Evolutionary conservation across 192 early-diverging fungal genomes (phyloP), one percentile per base, ranked within the genome.

Genomic region (Blastocladiella britannica): DNA sequence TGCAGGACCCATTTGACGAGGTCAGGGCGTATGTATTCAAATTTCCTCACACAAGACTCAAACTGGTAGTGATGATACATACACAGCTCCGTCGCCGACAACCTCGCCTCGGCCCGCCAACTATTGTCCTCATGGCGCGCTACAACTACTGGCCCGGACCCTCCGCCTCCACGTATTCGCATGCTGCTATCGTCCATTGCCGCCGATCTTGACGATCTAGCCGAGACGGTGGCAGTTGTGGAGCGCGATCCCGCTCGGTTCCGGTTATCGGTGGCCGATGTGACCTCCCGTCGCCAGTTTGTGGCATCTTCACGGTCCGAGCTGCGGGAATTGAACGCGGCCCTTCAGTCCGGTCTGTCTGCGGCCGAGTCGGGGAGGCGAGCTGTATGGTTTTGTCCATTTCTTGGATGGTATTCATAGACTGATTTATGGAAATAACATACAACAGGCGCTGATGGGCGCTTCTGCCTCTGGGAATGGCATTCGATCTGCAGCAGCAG

Each of bases 141-240:
- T 47, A 20, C 37, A 47, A 20, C n/a, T 20, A 20, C 37, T 47
- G 15, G 37, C 12, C 37, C 37, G 37, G 37, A 47, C 3, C 37
- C 15, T 20, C n/a, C 37, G 37, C 37, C 0, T 47, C 37, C 6
- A 20, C 37, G 37, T 47, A 9, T 65, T 5, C 51, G 55, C 8
- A 31, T 27, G 22, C 3, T 25, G 12, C 55, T 74, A 29, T 43
- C 29, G 12, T 57, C 58, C 56, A 72, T 72, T 51, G 62, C 55
- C 26, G 68, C 53, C 51, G 74, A 76, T 53, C 26, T 73, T 37
- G 54, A 59, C 25, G 74, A 72, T 26, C 57, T 76, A 24, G 62
- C 66, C 9, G 71, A 70, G 51, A 67, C 74, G 2, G 67, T 77
- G 5, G 55, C 43, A 28, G 68, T 71, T n/a, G 71, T 69, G 4